These are phyloP conservation scores for Immersiella caudata DNA, from an alignment of 495 filamentous ascomycete species.

Conservation along the genomic window DNA sequence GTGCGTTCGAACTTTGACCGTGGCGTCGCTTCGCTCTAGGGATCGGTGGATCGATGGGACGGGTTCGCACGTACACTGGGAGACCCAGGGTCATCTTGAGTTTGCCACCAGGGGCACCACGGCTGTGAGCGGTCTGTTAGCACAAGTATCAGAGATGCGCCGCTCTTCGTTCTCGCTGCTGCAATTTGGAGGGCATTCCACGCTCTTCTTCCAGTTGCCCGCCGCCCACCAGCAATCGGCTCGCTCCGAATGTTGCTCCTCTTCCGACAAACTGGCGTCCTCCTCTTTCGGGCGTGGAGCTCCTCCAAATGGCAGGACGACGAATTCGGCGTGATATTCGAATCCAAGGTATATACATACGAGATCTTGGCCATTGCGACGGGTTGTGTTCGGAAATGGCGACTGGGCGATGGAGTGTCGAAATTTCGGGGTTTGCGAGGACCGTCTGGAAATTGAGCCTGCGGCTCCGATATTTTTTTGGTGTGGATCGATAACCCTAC, in stretches of 20 bases:
- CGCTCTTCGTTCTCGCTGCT: not conserved
- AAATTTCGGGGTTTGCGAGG: constrained; percentile 39
- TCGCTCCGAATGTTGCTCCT: not conserved
- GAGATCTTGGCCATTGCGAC: constrained; percentile 56
- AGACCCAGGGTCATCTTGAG: constrained; percentile 99
- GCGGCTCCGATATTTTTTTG: constrained; percentile 42
- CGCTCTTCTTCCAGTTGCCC: not conserved
- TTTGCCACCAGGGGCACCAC: constrained; percentile 98
- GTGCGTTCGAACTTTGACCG: not conserved
- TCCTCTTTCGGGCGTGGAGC: not conserved
- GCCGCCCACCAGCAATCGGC: not conserved
- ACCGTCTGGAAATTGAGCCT: constrained; percentile 36
- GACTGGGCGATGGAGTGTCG: constrained; percentile 41
- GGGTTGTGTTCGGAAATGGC: constrained; percentile 38
- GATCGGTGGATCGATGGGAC: constrained; percentile 19
- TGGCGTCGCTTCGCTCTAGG: constrained; percentile 3
- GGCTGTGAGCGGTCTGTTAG: constrained; percentile 52
- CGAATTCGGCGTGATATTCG: not conserved
- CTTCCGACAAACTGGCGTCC: not conserved
- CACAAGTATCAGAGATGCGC: not conserved
- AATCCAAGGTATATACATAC: constrained; percentile 39
- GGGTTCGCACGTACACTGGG: constrained; percentile 78
- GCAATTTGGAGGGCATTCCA: not conserved
- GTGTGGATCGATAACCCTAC: constrained; percentile 46
- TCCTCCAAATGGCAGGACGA: constrained; percentile 9